Conservation (phyloP, 306 rosid genomes). For the Vigna angularis region DNA sequence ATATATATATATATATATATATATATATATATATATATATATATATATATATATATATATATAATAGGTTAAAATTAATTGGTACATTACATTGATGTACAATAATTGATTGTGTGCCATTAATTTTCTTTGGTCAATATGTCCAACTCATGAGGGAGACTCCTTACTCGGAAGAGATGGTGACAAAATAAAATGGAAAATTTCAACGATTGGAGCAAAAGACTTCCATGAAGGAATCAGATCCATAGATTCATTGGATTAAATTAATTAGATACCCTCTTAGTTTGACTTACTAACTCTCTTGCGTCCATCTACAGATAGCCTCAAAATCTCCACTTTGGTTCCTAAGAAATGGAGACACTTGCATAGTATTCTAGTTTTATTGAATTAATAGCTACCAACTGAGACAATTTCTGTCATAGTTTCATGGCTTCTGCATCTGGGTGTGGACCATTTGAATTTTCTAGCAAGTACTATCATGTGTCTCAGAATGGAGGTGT, state of each 20-base stretch:
- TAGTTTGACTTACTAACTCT: slow-evolving; percentile 50
- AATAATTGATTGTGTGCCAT: background rate
- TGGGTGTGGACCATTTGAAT: slow-evolving; percentile 84
- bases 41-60: too few relatives aligned
- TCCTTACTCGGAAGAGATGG: background rate
- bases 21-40: too few relatives aligned
- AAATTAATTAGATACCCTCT: slow-evolving; percentile 33
- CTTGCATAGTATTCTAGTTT: background rate
- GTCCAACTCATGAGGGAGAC: background rate
- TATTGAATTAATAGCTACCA: slow-evolving; percentile 14
- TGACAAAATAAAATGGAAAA: slow-evolving; percentile 13
- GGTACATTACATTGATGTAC: background rate
- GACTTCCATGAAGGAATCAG: slow-evolving; percentile 35
- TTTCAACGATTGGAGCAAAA: slow-evolving; percentile 24
- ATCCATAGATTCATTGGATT: slow-evolving; percentile 41
- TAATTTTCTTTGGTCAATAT: background rate
- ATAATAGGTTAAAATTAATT: too few relatives aligned
- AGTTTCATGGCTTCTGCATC: slow-evolving; percentile 58
- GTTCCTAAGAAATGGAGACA: slow-evolving; percentile 28
- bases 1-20: too few relatives aligned
- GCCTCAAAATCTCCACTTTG: slow-evolving; percentile 38
- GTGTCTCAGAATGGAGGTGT: slow-evolving; percentile 55
- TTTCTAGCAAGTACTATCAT: slow-evolving; percentile 70
- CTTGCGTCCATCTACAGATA: slow-evolving; percentile 23
- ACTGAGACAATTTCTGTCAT: slow-evolving; percentile 37